These are phyloP conservation scores for Dryas drummondii DNA, from an alignment of 306 rosid species.

Conservation along the genomic window DNA sequence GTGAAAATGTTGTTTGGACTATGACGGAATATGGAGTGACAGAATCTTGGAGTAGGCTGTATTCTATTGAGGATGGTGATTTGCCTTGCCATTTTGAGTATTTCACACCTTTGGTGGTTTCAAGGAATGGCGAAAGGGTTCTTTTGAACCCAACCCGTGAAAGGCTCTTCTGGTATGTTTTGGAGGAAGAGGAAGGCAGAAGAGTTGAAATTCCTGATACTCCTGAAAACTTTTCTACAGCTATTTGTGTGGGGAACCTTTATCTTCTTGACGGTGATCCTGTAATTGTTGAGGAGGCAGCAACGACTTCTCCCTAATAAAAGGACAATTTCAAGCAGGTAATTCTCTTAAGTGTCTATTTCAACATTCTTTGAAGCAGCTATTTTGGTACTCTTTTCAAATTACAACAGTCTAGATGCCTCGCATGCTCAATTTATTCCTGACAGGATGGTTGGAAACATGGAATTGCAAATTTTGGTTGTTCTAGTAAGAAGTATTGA, in stretches of 20 bases:
- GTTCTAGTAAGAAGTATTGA: too few relatives aligned
- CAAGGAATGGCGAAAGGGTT: not conserved
- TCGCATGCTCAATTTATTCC: too few relatives aligned
- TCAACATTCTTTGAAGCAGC: too few relatives aligned
- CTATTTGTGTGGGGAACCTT: not conserved
- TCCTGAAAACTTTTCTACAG: not conserved
- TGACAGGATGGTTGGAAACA: too few relatives aligned
- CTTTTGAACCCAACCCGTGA: not conserved
- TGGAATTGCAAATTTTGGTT: too few relatives aligned
- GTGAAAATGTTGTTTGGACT: not conserved
- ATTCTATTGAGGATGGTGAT: not conserved
- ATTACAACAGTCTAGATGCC: too few relatives aligned
- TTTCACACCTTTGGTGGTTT: not conserved
- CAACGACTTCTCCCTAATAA: too few relatives aligned
- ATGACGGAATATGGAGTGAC: not conserved
- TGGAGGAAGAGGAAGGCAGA: not conserved
- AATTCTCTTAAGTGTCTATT: too few relatives aligned
- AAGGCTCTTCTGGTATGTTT: not conserved
- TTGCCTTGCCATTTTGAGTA: not conserved
- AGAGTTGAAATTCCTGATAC: not conserved
- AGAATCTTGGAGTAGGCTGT: slow-evolving; percentile 4
- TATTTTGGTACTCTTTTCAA: too few relatives aligned
- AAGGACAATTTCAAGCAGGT: too few relatives aligned
- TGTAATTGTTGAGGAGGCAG: not conserved
- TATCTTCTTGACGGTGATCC: not conserved